These are phyloP conservation scores for Spiraea crenata DNA, from an alignment of 331 rosid genomes.

Conservation along the genomic window DNA sequence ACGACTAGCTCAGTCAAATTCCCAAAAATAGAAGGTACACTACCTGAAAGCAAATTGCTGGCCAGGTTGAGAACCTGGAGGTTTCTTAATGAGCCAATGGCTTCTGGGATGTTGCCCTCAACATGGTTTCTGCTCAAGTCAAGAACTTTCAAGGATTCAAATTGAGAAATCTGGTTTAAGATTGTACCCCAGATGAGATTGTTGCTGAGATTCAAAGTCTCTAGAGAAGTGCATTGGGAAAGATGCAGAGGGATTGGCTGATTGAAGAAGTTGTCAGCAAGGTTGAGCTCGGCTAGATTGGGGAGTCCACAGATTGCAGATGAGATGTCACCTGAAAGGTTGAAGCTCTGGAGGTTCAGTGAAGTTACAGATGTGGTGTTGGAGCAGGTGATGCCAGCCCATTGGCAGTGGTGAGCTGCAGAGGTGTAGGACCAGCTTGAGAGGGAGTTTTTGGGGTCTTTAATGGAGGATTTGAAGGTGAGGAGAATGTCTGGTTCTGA, in stretches of 20 bases:
- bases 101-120: slow-evolving; percentile 73
- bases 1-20: slow-evolving; percentile 69
- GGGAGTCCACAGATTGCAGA: slow-evolving; percentile 65
- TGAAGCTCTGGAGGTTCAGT: slow-evolving; percentile 61
- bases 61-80: slow-evolving; percentile 69
- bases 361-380: slow-evolving; percentile 58
- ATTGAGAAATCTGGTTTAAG: slow-evolving; percentile 84
- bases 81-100: slow-evolving; percentile 57
- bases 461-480: slow-evolving; percentile 69
- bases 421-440: slow-evolving; percentile 75
- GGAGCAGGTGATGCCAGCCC: slow-evolving; percentile 83
- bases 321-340: slow-evolving; percentile 88
- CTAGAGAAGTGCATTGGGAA: slow-evolving; percentile 62
- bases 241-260: slow-evolving; percentile 94
- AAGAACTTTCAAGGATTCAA: slow-evolving; percentile 55
- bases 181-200: slow-evolving; percentile 93
- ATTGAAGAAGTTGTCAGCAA: slow-evolving; percentile 78
- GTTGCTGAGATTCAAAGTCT: slow-evolving; percentile 79
- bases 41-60: slow-evolving; percentile 79
- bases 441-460: slow-evolving; percentile 59
- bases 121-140: slow-evolving; percentile 76
- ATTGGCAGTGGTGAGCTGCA: slow-evolving; percentile 57
- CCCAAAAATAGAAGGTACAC: slow-evolving; percentile 51
- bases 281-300: slow-evolving; percentile 61
- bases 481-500: slow-evolving; percentile 56